Evolutionary conservation across 1,284 basidiomycete species (phyloP).

Genomic region (Afroboletus lepidellus): DNA sequence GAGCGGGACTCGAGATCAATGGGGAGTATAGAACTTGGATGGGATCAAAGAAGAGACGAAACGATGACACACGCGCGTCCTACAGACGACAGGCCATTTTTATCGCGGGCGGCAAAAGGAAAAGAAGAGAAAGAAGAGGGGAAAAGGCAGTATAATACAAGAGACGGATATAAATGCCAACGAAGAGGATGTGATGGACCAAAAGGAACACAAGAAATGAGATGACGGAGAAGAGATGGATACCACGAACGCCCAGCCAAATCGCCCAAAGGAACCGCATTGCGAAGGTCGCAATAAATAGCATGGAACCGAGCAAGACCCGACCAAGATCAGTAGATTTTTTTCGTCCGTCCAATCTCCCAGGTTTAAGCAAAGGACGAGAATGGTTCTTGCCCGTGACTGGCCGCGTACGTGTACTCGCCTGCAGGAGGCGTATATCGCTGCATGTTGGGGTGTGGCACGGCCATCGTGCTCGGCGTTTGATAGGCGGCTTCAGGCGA

Average conservation of each 20-base stretch:
- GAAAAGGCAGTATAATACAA: slow-evolving; percentile 15
- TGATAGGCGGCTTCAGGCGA: slow-evolving; percentile 22
- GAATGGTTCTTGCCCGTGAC: slow-evolving; percentile 28
- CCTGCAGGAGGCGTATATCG: slow-evolving; percentile 18
- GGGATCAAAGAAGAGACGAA: background rate
- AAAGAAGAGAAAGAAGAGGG: background rate
- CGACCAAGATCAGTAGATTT: background rate
- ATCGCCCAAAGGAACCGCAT: slow-evolving; percentile 5
- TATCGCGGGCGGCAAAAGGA: background rate
- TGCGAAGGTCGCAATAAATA: slow-evolving; percentile 12
- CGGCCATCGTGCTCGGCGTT: slow-evolving; percentile 12
- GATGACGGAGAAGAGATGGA: slow-evolving; percentile 4
- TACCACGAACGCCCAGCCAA: slow-evolving; percentile 10
- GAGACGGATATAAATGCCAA: slow-evolving; percentile 10
- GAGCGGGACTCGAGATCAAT: slow-evolving; percentile 8
- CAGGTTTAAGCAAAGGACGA: slow-evolving; percentile 17
- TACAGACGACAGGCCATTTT: slow-evolving; percentile 14
- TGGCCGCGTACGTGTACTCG: slow-evolving; percentile 25
- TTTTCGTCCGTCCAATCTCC: background rate
- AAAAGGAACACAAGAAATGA: slow-evolving; percentile 19
- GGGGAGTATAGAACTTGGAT: slow-evolving; percentile 6
- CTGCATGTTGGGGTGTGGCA: slow-evolving; percentile 16
- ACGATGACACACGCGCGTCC: slow-evolving; percentile 10
- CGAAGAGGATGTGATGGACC: slow-evolving; percentile 6
- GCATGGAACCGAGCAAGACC: background rate